Evolutionary conservation across 352 stramenopile species (phyloP), one percentile per base, ranked within the genome.

Genomic region (Globisporangium solare): DNA sequence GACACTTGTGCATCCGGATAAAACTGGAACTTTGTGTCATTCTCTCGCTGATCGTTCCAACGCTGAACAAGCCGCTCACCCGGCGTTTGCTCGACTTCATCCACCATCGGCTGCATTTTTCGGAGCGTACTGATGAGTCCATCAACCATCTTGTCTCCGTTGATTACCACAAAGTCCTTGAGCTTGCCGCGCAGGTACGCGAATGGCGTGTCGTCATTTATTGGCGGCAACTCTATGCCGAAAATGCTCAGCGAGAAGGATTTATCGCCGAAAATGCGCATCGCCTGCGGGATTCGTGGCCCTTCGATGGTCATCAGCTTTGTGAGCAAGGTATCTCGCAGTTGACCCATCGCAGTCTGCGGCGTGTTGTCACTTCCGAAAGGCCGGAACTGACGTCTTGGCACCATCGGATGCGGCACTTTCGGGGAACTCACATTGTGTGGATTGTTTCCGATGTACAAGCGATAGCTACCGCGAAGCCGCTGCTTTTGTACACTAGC

Each of bases 401-500:
- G 37, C 2, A 53, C 55, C n/a, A 43, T 20, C 24, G 27, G 49
- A 12, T 61, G 66, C 8, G 70, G 65, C 27, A 51, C 45, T 27
- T 60, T 54, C 31, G 68, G 64, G 3, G 50, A 74, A 24, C 55
- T 86, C 15, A 76, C 66, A 21, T 86, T 83, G 47, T 67, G 75
- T 20, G 79, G 81, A 55, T 82, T 88, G 43, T 88, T 89, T 32
- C 81, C 81, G 8, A 91, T 47, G 47, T 71, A 88, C 46, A 91
- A 51, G 0, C 63, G 63, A 48, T 87, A 86, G 7, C 67, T 77
- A 15, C 81, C 81, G 60, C 73, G 57, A 43, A 89, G 27, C 27
- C 72, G 18, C 75, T 67, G n/a, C 76, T 64, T 45, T 60, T 62
- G 10, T 73, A 42, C 6, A 86, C 11, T 7, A 58, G 47, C 18